These are phyloP conservation scores for Nicotiana otophora DNA, from an alignment of 257 asterid genomes.

Conservation along the genomic window DNA sequence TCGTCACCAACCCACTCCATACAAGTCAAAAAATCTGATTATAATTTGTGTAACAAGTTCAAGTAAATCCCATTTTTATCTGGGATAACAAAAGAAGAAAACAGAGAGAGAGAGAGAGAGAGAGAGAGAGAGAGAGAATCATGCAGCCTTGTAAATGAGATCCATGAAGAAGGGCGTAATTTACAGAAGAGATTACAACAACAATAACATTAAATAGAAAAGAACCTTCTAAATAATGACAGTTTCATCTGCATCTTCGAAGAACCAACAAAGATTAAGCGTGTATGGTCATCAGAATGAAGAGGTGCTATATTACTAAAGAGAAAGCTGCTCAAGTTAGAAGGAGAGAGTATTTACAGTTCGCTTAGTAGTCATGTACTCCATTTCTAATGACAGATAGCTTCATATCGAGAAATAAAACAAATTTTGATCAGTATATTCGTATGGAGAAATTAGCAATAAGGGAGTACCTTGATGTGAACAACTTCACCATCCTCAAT, in stretches of 20 bases:
- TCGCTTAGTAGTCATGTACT: constrained; percentile 4
- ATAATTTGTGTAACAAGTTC: not conserved
- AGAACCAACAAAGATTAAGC: not conserved
- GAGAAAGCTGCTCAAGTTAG: not conserved
- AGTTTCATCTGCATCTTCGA: not conserved
- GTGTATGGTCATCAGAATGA: not conserved
- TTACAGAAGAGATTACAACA: not conserved
- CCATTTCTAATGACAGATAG: not conserved
- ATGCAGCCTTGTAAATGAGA: constrained; percentile 2
- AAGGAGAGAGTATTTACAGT: constrained; percentile 3
- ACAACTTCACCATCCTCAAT: constrained; percentile 86
- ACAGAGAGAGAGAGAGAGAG: not conserved
- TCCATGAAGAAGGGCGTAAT: not conserved
- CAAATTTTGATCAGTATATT: too few relatives aligned
- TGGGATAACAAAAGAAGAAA: not conserved
- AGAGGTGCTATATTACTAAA: not conserved
- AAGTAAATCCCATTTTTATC: not conserved
- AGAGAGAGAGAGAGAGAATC: not conserved
- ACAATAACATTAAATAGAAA: not conserved
- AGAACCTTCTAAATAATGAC: not conserved
- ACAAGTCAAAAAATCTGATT: not conserved
- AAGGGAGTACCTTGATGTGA: constrained; percentile 62
- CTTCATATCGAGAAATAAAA: not conserved
- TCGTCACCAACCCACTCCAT: not conserved
- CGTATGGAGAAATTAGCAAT: not conserved